Conservation (phyloP, 1,284 basidiomycete genomes). For the Neonothopanus nambi region DNA sequence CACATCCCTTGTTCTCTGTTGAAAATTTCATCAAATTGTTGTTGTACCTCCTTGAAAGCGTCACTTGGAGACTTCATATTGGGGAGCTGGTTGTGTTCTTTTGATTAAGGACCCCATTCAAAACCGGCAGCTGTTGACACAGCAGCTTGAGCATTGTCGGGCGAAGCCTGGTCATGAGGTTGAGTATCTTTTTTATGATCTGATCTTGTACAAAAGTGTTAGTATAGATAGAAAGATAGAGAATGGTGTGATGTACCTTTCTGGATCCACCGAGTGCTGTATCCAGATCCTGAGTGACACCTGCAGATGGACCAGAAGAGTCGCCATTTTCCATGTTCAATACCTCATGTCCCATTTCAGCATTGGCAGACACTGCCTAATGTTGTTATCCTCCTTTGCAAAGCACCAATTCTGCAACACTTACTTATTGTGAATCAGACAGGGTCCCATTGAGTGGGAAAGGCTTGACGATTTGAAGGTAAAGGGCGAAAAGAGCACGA, state of each 20-base stretch:
- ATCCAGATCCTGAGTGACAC: slow-evolving; percentile 29
- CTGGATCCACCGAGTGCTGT: slow-evolving; percentile 19
- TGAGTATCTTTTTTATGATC: slow-evolving; percentile 26
- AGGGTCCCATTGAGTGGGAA: slow-evolving; percentile 73
- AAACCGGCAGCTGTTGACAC: slow-evolving; percentile 41
- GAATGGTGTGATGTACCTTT: slow-evolving; percentile 29
- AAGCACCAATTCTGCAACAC: slow-evolving; percentile 93
- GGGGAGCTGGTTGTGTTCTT: slow-evolving; percentile 36
- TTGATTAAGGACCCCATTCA: slow-evolving; percentile 46
- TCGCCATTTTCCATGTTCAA: slow-evolving; percentile 25
- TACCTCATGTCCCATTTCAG: slow-evolving; percentile 32
- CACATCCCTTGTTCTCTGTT: slow-evolving; percentile 42
- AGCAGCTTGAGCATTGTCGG: slow-evolving; percentile 30
- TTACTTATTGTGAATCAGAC: slow-evolving; percentile 77
- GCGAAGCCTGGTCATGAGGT: slow-evolving; percentile 24
- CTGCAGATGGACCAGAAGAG: slow-evolving; percentile 30
- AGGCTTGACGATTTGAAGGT: slow-evolving; percentile 86
- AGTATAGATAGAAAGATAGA: background rate
- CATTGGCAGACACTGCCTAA: slow-evolving; percentile 28
- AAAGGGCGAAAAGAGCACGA: slow-evolving; percentile 75
- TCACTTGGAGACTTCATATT: slow-evolving; percentile 86
- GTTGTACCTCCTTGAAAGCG: slow-evolving; percentile 80
- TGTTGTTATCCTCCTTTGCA: slow-evolving; percentile 36
- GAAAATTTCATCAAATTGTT: slow-evolving; percentile 85
- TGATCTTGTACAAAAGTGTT: slow-evolving; percentile 2